Conservation (phyloP, 495 filamentous ascomycete genomes). For the Parathielavia appendiculata region DNA sequence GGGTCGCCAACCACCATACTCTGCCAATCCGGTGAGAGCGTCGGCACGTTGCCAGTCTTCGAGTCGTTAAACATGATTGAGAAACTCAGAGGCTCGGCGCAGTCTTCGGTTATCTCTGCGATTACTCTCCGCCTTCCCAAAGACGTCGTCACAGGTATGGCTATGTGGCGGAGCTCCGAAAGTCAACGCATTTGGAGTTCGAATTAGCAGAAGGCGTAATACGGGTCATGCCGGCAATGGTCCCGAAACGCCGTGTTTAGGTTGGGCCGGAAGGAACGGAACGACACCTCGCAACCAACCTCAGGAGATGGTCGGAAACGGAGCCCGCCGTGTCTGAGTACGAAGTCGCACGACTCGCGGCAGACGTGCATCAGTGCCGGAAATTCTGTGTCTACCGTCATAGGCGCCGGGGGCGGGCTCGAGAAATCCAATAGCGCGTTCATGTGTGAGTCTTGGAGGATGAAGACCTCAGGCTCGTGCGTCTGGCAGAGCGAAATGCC, state of each 20-base stretch:
- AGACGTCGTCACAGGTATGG: neutral
- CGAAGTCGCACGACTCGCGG: conserved; percentile 3
- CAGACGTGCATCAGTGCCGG: conserved; percentile 1
- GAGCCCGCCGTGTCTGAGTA: neutral
- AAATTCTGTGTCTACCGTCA: conserved; percentile 4
- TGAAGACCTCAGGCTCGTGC: neutral
- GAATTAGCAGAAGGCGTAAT: neutral
- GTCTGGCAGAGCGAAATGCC: neutral
- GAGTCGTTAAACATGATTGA: neutral
- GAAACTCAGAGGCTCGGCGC: neutral
- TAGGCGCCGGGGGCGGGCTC: neutral
- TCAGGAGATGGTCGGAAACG: neutral
- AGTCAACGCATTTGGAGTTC: neutral
- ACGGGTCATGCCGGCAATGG: neutral
- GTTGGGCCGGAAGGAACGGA: neutral
- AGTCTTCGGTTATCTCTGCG: neutral
- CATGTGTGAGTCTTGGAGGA: neutral
- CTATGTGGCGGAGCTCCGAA: neutral
- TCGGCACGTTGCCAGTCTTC: neutral
- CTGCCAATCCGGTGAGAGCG: no score
- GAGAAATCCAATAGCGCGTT: neutral
- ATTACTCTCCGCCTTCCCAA: neutral
- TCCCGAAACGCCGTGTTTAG: neutral
- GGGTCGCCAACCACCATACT: no score
- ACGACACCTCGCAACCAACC: neutral